A percentile compares a stretch with the other conserved stretches of the same genome.
phyloP scores from a whole-genome alignment of 768 basidiomycete species.

The Rhodotorula paludigena region DNA sequence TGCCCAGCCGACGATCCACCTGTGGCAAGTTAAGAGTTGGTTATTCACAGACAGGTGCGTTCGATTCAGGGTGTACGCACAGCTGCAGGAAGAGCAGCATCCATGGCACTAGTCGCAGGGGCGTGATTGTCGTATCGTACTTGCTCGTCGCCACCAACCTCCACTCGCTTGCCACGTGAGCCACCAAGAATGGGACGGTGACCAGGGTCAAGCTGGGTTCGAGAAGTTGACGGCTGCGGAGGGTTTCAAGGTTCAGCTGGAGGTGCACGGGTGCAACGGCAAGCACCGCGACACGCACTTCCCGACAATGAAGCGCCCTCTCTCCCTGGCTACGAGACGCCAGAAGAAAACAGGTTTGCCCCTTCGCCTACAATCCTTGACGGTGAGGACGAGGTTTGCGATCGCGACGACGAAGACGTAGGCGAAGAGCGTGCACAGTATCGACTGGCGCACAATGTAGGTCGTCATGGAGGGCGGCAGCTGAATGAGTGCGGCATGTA shows the following conservation, averaged over 20 bases:
- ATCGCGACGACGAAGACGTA: not conserved
- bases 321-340: not conserved
- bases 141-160: not conserved
- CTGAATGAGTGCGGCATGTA: no score
- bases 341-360: conserved; percentile 2
- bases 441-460: not conserved
- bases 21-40: not conserved
- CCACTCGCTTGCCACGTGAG: not conserved
- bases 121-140: not conserved
- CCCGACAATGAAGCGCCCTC: conserved; percentile 8
- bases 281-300: not conserved
- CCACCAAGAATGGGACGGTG: not conserved
- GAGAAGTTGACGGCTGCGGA: not conserved
- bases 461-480: no score
- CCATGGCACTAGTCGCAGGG: not conserved
- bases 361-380: not conserved
- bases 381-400: not conserved
- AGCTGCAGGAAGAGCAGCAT: not conserved
- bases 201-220: conserved; percentile 5
- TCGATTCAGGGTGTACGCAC: no score
- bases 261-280: not conserved
- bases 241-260: not conserved
- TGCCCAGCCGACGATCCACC: conserved; percentile 16
- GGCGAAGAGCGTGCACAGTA: not conserved
- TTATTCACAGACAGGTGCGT: no score